phyloP scores from a whole-genome alignment of 306 rosid species.

The Abrus pulchellus region DNA sequence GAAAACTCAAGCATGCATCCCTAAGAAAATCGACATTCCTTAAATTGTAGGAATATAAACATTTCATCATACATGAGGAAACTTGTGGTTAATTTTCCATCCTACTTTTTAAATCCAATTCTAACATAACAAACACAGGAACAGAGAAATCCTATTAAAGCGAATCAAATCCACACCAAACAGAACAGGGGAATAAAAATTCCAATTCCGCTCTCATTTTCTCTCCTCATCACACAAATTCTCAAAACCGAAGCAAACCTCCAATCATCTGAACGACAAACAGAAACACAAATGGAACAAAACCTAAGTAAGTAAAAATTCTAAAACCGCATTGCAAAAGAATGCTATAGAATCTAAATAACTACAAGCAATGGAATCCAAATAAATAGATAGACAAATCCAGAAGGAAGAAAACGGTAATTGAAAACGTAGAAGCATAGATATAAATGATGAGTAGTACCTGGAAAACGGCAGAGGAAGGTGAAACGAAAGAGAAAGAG shows the following conservation, averaged over 20 bases:
- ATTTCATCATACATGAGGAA: no score
- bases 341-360: not conserved
- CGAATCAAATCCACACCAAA: no score
- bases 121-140: not conserved
- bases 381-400: not conserved
- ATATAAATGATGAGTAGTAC: constrained; percentile 42
- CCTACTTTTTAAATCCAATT: no score
- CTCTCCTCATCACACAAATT: not conserved
- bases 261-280: not conserved
- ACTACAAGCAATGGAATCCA: not conserved
- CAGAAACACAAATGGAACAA: not conserved
- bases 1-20: not conserved
- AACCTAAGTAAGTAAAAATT: not conserved
- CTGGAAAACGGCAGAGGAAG: constrained; percentile 79
- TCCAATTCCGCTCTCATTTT: not conserved
- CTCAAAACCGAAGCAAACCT: not conserved
- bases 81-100: no score
- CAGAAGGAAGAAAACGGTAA: not conserved
- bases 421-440: not conserved
- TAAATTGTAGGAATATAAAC: not conserved
- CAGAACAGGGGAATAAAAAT: not conserved
- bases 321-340: not conserved
- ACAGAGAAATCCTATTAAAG: no score
- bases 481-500: constrained; percentile 67
- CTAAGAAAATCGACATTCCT: not conserved